Conservation (phyloP, 495 filamentous ascomycete species). For the Podospora sp. region DNA sequence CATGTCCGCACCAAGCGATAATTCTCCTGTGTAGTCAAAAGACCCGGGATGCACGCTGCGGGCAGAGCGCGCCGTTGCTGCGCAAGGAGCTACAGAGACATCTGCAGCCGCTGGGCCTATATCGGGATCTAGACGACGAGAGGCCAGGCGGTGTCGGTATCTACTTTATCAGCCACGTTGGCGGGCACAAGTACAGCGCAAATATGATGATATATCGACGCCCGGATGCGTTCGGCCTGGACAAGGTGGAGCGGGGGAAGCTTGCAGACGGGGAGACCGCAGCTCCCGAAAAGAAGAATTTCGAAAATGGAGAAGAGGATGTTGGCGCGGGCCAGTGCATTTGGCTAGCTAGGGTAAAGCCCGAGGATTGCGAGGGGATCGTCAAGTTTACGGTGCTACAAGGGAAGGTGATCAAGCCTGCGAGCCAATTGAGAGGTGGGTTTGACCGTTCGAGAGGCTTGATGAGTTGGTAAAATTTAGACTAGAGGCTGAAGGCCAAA, state of each 20-base stretch:
- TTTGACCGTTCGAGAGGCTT: constrained; percentile 81
- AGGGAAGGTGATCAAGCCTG: constrained; percentile 91
- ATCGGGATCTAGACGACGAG: constrained; percentile 84
- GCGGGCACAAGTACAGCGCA: constrained; percentile 90
- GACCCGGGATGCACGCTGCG: constrained; percentile 92
- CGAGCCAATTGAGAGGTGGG: constrained; percentile 79
- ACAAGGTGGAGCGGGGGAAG: constrained; percentile 43
- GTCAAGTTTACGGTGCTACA: constrained; percentile 86
- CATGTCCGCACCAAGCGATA: constrained; percentile 78
- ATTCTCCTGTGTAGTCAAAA: constrained; percentile 93
- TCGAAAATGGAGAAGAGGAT: constrained; percentile 40
- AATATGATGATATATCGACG: constrained; percentile 90
- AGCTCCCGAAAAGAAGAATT: constrained; percentile 19
- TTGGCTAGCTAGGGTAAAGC: constrained; percentile 86
- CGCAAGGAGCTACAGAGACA: constrained; percentile 87
- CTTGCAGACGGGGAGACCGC: constrained; percentile 34
- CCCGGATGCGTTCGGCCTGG: constrained; percentile 60
- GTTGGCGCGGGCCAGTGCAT: constrained; percentile 82
- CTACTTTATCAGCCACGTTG: constrained; percentile 94
- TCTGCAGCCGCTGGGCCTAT: constrained; percentile 78
- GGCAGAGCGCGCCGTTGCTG: constrained; percentile 86
- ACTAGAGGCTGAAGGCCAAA: background rate
- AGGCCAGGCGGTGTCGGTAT: constrained; percentile 88
- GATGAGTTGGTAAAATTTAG: constrained; percentile 73
- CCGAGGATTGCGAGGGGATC: constrained; percentile 94